Evolutionary conservation across 1,284 basidiomycete species (phyloP), one percentile per base, ranked within the genome.

Genomic region (Pseudozyma sp.): DNA sequence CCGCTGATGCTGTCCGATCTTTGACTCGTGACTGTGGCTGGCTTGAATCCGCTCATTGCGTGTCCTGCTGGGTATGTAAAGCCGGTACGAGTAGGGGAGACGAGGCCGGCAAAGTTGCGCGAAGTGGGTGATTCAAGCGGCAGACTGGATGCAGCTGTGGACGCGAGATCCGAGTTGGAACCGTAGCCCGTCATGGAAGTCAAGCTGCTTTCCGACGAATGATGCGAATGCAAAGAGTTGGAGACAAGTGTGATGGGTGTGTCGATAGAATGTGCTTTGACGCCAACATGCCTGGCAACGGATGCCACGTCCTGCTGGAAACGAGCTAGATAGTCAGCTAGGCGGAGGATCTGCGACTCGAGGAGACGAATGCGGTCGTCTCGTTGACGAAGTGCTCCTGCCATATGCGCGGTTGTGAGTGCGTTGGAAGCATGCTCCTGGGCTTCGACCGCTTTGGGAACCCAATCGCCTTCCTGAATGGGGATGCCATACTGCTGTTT

Each of bases 321-420:
- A 51, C 72, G 79, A 21, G 58, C 55, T 18, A 85, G 78, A 25
- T 77, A 77, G 51, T 79, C 77, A 13, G 74, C 68, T 0, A 84
- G 64, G 31, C 75, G 64, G 35, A 72, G 44, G 36, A 85, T 73
- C 49, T 84, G 82, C 8, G 66, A 61, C 45, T 85, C 84, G 31
- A 85, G 69, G 11, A 59, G 53, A 18, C 71, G 68, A 51, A 85
- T 83, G 49, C 81, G 78, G 40, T 85, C 80, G 59, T 85, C 82
- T 36, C 77, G 49, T 40, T 77, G 75, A 12, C 75, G 66, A 4
- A 73, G 68, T 6, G 71, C 62, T 13, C 14, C 50, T 3, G 56
- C 58, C 64, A 77, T 70, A n/a, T 70, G 60, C 5, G 63, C 59
- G 10, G 62, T 61, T 14, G 56, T 52, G 52, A 64, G 54, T 9